Evolutionary conservation across 768 basidiomycete genomes (phyloP).

Genomic region (Calocera cornea): DNA sequence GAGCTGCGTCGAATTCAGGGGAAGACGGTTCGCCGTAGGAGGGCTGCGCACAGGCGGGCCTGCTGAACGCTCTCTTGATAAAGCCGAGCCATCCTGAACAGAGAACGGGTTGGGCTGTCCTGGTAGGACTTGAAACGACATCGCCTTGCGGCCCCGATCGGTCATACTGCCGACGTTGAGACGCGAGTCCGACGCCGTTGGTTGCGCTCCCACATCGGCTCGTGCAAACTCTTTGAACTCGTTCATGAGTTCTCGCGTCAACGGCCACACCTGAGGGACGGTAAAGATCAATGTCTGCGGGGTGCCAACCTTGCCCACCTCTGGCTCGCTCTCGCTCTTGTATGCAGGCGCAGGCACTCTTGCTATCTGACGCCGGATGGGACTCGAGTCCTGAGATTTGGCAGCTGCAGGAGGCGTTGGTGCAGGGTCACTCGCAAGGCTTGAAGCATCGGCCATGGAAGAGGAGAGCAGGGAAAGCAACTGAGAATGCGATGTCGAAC

Average conservation of each 20-base stretch:
- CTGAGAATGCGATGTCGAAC: background rate
- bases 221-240: background rate
- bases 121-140: background rate
- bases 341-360: background rate
- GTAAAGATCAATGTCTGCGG: background rate
- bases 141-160: background rate
- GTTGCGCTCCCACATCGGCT: background rate
- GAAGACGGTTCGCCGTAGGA: background rate
- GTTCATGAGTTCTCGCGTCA: background rate
- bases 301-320: background rate
- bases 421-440: background rate
- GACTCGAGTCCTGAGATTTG: background rate
- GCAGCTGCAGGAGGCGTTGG: background rate
- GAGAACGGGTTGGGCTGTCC: background rate
- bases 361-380: background rate
- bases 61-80: background rate
- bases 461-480: background rate
- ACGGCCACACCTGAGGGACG: background rate
- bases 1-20: background rate
- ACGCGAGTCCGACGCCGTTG: background rate
- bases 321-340: constrained; percentile 3
- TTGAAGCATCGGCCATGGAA: background rate
- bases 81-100: background rate
- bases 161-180: background rate
- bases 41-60: background rate